Evolutionary conservation across 1,284 basidiomycete species (phyloP).

Genomic region (Irpex lacteus): DNA sequence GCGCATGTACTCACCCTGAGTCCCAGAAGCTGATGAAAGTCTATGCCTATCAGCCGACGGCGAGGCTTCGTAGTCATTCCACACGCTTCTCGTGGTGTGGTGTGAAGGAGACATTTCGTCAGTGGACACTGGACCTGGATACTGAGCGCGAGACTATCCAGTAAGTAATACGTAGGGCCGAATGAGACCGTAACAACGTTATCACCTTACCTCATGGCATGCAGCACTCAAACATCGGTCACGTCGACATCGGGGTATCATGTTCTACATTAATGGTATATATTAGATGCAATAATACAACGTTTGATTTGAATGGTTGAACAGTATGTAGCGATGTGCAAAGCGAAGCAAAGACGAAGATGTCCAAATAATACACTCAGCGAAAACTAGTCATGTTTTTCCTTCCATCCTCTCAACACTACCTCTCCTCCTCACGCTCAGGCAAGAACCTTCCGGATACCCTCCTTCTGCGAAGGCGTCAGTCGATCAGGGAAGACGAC

Average conservation of each 20-base stretch:
- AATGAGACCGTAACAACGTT: too few relatives aligned
- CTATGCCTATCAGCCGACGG: too few relatives aligned
- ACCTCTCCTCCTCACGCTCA: conserved; percentile 4
- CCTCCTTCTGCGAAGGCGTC: conserved; percentile 76
- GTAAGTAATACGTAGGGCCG: too few relatives aligned
- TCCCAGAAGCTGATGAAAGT: too few relatives aligned
- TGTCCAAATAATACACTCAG: conserved; percentile 14
- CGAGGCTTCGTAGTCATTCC: too few relatives aligned
- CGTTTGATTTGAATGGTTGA: not conserved
- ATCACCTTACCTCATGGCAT: too few relatives aligned
- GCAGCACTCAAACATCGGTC: not conserved
- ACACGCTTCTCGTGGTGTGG: too few relatives aligned
- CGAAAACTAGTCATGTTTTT: not conserved
- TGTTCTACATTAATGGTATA: conserved; percentile 15
- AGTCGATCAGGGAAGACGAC: conserved; percentile 80
- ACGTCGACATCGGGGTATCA: conserved; percentile 8
- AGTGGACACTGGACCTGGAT: too few relatives aligned
- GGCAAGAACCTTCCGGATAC: conserved; percentile 65
- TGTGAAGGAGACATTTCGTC: too few relatives aligned
- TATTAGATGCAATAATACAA: conserved; percentile 3
- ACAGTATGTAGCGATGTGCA: conserved; percentile 5
- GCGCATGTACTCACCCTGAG: too few relatives aligned
- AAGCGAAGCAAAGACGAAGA: conserved; percentile 5
- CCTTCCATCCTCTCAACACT: not conserved
- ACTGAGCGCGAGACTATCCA: too few relatives aligned